phyloP scores from a whole-genome alignment of 805 yeast species.

The Spathaspora girioi region DNA sequence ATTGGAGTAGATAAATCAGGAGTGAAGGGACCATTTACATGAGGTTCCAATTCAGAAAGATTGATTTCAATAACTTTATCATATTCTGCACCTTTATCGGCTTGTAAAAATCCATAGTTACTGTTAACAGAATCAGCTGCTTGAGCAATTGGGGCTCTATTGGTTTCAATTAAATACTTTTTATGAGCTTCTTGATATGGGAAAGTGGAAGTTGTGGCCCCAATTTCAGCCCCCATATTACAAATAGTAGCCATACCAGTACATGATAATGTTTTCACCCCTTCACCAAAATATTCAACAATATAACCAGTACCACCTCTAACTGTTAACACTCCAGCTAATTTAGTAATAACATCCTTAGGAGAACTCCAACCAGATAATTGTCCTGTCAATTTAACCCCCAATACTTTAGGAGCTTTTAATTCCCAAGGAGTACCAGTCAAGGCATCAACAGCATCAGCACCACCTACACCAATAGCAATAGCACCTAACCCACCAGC shows the following conservation, averaged over 20 bases:
- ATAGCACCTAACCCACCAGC: constrained; percentile 99
- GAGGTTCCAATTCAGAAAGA: constrained; percentile 84
- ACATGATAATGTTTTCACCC: constrained; percentile 83
- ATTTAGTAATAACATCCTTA: constrained; percentile 88
- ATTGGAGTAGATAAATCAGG: constrained; percentile 96
- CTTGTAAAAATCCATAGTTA: constrained; percentile 61
- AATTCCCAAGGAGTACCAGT: constrained; percentile 99
- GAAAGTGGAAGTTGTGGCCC: constrained; percentile 97
- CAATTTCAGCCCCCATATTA: constrained; percentile 99
- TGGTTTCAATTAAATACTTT: constrained; percentile 79
- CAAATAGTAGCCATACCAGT: constrained; percentile 99
- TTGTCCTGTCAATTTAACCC: constrained; percentile 88
- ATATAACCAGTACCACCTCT: constrained; percentile 98
- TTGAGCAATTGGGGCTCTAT: constrained; percentile 77
- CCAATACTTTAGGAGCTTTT: constrained; percentile 93
- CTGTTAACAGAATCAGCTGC: constrained; percentile 65
- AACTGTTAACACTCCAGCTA: constrained; percentile 91
- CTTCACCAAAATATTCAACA: constrained; percentile 95
- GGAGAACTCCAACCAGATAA: constrained; percentile 96
- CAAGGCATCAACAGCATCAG: constrained; percentile 97
- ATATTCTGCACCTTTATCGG: constrained; percentile 87
- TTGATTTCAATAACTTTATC: constrained; percentile 91
- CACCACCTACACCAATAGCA: constrained; percentile 99
- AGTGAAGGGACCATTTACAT: constrained; percentile 96
- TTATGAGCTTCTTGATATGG: constrained; percentile 84